Evolutionary conservation across 805 yeast genomes (phyloP).

Genomic region (Starmerella sirachaensis): DNA sequence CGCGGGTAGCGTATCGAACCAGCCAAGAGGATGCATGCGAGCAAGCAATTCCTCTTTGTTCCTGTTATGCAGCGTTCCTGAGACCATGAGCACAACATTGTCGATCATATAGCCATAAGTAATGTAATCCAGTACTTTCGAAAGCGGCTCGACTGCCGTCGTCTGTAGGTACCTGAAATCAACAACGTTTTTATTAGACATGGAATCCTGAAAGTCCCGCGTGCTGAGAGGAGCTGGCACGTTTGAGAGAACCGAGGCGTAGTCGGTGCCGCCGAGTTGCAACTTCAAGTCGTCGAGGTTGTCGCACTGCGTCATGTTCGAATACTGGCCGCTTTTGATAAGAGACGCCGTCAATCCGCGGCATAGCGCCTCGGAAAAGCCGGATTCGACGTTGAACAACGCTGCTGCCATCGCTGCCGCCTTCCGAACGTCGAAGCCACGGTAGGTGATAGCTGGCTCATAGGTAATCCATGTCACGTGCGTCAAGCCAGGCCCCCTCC

Average conservation of each 20-base stretch:
- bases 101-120: conserved; percentile 98
- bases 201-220: conserved; percentile 67
- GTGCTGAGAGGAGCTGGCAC: conserved; percentile 78
- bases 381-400: conserved; percentile 77
- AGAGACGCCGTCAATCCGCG: conserved; percentile 88
- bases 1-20: conserved; percentile 97
- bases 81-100: conserved; percentile 87
- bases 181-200: conserved; percentile 58
- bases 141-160: conserved; percentile 69
- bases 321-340: conserved; percentile 64
- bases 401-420: conserved; percentile 99
- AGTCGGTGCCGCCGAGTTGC: conserved; percentile 91
- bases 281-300: conserved; percentile 84
- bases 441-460: too few species aligned
- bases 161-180: conserved; percentile 78
- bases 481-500: too few species aligned
- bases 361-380: conserved; percentile 87
- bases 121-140: conserved; percentile 80
- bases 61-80: conserved; percentile 93
- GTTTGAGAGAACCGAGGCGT: conserved; percentile 78
- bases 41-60: conserved; percentile 77
- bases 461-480: too few species aligned
- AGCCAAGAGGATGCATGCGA: conserved; percentile 93
- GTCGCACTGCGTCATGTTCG: conserved; percentile 92
- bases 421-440: too few species aligned